Base-by-base conservation (phyloP, 148 eudicot species). In the Pouteria glomerata region DNA sequence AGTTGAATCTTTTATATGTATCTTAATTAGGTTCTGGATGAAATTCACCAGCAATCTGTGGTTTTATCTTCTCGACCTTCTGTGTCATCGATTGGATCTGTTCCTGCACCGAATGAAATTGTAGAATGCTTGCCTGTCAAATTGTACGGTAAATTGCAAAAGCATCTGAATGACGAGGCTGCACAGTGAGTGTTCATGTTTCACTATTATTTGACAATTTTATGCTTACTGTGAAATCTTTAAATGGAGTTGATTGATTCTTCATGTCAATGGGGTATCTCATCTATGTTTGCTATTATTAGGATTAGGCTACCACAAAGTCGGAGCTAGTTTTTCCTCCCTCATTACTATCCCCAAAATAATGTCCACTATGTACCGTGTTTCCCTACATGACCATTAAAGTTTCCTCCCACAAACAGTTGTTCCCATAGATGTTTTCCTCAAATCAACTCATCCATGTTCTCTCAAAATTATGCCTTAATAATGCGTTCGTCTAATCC, bases 1-100 rank as follows among this genome's bases (percentile, higher is more conserved):
- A 75, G 66, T 57, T 85, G 83, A 87, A 86, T 80, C 65, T 80
- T 62, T 73, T 74, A 56, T 59, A 68, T 72, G 31, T 68, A 74
- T 71, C 69, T 73, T 80, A 73, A 82, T 79, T 81, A 95, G 98
- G 98, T 95, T 81, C 85, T 95, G 82, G 98, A 95, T 88, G 98
- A 95, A 88, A 95, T 95, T 89, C 98, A 95, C 84, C 98, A 91
- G 93, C 98, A 95, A 80, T 89, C 98, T 60, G 93, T 87, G 67
- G 90, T 83, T 66, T 80, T 91, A 78, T 86, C 92, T 57, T 86
- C 95, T 48, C 91, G 82, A 61, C 91, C 97, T 76, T 86, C 96
- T 66, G 77, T 85, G 34, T 91, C 98, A 68, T 82, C 97, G 3
- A 84, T 89, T 72, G 97, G 96, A 74, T 95, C 98, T 60, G 84